Conservation (phyloP, 306 rosid species). For the Vicia villosa region DNA sequence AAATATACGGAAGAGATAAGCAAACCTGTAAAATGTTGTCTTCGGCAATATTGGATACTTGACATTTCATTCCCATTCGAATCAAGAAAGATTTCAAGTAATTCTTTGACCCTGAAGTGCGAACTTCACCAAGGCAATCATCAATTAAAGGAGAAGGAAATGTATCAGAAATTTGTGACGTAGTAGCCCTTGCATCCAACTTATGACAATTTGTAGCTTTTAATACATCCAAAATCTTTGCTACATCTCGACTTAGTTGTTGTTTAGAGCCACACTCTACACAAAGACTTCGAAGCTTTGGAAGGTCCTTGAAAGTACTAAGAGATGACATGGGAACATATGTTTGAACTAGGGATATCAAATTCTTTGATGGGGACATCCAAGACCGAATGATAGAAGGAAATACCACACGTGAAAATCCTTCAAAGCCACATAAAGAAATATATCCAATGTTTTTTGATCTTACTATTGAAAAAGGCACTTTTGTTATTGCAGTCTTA, state of each 20-base stretch:
- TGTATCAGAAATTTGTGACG: neutral
- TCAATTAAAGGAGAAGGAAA: neutral
- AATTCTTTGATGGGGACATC: conserved; percentile 16
- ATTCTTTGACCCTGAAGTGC: neutral
- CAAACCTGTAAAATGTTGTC: neutral
- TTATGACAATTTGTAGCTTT: neutral
- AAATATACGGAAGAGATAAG: neutral
- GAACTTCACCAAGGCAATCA: neutral
- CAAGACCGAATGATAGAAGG: conserved; percentile 13
- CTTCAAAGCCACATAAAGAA: conserved; percentile 11
- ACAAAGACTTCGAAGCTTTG: neutral
- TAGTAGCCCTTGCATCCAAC: neutral
- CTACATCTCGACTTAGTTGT: neutral
- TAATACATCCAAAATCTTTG: neutral
- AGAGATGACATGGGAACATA: neutral
- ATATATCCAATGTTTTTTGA: conserved; percentile 7
- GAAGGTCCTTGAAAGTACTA: neutral
- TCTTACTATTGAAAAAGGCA: conserved; percentile 22
- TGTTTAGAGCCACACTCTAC: neutral
- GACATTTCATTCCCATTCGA: conserved; percentile 11
- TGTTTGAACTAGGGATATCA: neutral
- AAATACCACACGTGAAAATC: conserved; percentile 5
- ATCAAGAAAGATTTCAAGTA: neutral
- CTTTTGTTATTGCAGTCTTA: conserved; percentile 22
- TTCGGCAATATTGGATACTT: neutral